Base-by-base conservation (phyloP, 495 filamentous ascomycete genomes). In the Sphaerosporella brunnea region DNA sequence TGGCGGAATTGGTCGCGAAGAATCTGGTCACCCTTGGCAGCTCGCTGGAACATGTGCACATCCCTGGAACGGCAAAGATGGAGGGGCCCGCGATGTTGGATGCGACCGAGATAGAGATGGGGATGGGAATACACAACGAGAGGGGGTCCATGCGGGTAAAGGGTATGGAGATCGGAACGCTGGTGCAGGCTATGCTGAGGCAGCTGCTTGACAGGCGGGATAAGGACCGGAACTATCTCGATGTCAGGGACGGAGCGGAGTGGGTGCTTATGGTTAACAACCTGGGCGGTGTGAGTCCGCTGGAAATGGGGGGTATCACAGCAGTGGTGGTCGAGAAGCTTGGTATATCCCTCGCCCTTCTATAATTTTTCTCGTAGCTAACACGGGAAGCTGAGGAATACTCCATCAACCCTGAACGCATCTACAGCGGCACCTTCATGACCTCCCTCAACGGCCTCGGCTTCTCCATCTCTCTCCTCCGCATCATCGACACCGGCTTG, bases 41-140 rank as follows among this genome's bases (percentile, higher is more conserved):
- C 1, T 84, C 79, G 15, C 62, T 97, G 40, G 77, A 79, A 40
- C 87, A 93, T 62, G 90, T 96, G 23, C 90, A 97, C 61, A 81
- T 97, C 0, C 90, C 90, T 0, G 90, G 90, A 10, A 71, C 84
- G 55, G 71, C 62, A 1, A 52, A 63, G 9, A 23, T 37, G 2
- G 64, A 71, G n/a, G 61, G 56, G 9, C 65, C 65, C 10, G 80
- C 77, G 36, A 64, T 65, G 3, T 64, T 93, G 48, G 68, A 66
- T 24, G 60, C 68, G 0, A 78, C 75, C 35, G 80, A 96, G 66
- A 77, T 93, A 18, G 90, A 97, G 67, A 71, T 97, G 54, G 90
- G 90, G 5, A 97, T 96, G 90, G 90, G 90, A 9, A 95, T 96
- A 62, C 90, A 97, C 63, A 97, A 97, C 60, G 90, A 97, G 64